These are phyloP conservation scores for Coccomyxa sp. DNA, from an alignment of 139 green algal genomes.

Conservation along the genomic window DNA sequence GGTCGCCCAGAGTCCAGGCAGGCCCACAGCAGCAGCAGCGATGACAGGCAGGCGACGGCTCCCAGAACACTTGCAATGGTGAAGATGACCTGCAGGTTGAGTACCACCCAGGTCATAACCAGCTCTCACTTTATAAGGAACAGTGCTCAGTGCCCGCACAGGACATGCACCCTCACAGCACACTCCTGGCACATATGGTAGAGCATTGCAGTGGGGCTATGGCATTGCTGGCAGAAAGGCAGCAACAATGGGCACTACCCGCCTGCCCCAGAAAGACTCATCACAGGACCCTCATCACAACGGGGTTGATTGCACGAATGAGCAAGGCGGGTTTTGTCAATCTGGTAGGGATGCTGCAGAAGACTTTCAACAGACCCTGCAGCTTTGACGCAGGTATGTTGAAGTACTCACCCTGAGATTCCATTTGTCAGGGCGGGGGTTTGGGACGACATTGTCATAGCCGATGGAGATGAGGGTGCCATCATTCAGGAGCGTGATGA, in stretches of 20 bases:
- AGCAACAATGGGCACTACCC: no score
- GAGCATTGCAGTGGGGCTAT: no score
- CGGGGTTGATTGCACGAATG: no score
- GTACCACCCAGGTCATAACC: not conserved
- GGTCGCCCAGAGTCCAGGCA: conserved; percentile 54
- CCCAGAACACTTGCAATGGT: conserved; percentile 64
- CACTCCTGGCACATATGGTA: no score
- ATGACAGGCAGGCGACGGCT: conserved; percentile 63
- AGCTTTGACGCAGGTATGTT: not conserved
- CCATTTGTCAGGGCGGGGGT: conserved; percentile 62
- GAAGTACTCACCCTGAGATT: conserved; percentile 34
- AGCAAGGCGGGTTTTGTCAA: no score
- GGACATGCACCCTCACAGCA: no score
- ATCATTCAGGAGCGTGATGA: conserved; percentile 85
- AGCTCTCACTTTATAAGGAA: no score
- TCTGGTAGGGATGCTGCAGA: no score
- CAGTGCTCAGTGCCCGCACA: no score
- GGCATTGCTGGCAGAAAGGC: no score
- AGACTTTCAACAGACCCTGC: not conserved
- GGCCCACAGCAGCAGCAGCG: conserved; percentile 70
- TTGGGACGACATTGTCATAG: conserved; percentile 65
- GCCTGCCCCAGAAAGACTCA: no score
- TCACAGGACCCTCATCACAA: not conserved
- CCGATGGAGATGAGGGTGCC: conserved; percentile 81
- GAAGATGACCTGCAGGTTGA: conserved; percentile 43